These are phyloP conservation scores for Ceriops decandra DNA, from an alignment of 345 rosid species.

Conservation along the genomic window DNA sequence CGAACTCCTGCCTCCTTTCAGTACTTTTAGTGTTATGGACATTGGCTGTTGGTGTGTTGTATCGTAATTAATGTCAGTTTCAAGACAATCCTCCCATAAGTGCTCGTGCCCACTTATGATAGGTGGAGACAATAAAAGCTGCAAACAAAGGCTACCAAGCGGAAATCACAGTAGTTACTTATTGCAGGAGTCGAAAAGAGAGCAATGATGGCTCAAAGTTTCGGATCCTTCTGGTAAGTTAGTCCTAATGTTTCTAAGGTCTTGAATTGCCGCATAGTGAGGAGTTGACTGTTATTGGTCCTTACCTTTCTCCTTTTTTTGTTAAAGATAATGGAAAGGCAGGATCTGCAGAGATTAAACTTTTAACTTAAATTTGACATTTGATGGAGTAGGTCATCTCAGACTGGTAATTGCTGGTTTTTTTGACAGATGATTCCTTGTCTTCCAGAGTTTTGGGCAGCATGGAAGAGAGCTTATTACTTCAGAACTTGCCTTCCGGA, in stretches of 20 bases:
- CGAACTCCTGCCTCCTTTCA: no score
- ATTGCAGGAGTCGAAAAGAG: constrained; percentile 39
- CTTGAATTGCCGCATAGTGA: neutral
- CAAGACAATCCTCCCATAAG: no score
- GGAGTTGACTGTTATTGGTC: neutral
- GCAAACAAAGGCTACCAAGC: constrained; percentile 71
- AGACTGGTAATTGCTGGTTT: constrained; percentile 63
- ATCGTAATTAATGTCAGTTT: no score
- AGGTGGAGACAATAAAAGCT: constrained; percentile 58
- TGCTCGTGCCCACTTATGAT: neutral
- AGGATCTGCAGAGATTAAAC: neutral
- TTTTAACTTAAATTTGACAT: constrained; percentile 20
- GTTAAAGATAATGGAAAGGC: neutral
- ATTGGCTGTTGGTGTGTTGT: neutral
- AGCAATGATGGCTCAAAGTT: constrained; percentile 59
- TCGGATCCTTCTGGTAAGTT: constrained; percentile 92
- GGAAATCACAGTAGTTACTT: constrained; percentile 66
- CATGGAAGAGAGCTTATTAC: constrained; percentile 97
- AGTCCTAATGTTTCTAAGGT: neutral
- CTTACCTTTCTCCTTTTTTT: neutral
- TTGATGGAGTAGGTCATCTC: constrained; percentile 32
- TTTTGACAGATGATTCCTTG: constrained; percentile 97
- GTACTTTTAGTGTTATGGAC: neutral
- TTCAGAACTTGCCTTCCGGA: constrained; percentile 74
- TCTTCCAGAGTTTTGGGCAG: constrained; percentile 99